A percentile compares a stretch with the other conserved stretches of the same genome.
These are phyloP conservation scores for Cryptococcus hybrid DNA, from an alignment of 1,284 basidiomycete genomes.

Conservation along the genomic window DNA sequence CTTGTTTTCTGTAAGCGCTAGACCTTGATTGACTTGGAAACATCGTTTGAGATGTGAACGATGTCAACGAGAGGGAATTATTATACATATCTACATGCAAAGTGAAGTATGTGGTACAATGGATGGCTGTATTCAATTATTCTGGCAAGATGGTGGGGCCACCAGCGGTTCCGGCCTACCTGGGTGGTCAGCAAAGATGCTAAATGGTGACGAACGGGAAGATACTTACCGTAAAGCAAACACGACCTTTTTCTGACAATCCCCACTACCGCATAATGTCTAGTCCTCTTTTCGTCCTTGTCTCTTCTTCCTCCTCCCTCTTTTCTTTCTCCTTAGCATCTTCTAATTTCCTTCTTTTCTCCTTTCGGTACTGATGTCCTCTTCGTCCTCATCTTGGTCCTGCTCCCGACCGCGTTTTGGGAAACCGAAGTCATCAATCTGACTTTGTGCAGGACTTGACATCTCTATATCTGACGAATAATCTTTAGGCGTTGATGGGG, in stretches of 20 bases:
- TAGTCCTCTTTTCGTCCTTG: constrained; percentile 26
- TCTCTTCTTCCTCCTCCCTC: constrained; percentile 4
- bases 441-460: constrained; percentile 24
- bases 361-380: constrained; percentile 4
- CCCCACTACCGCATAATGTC: constrained; percentile 47
- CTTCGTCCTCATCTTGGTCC: constrained; percentile 16
- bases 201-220: background rate
- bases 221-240: constrained; percentile 44
- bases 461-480: constrained; percentile 47
- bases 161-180: constrained; percentile 49
- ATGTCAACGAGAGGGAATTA: too few relatives aligned
- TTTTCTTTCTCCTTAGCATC: constrained; percentile 7
- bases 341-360: constrained; percentile 1
- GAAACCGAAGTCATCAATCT: constrained; percentile 8
- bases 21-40: constrained; percentile 18
- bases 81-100: background rate
- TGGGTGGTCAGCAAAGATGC: background rate
- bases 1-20: constrained; percentile 60
- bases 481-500: constrained; percentile 27
- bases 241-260: constrained; percentile 49
- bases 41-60: too few relatives aligned
- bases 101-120: background rate
- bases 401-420: background rate
- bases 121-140: background rate
- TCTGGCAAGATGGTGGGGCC: constrained; percentile 42